Evolutionary conservation across 108 stramenopile species (phyloP), one percentile per base, ranked within the genome.

Genomic region (Mediolabrus comicus): DNA sequence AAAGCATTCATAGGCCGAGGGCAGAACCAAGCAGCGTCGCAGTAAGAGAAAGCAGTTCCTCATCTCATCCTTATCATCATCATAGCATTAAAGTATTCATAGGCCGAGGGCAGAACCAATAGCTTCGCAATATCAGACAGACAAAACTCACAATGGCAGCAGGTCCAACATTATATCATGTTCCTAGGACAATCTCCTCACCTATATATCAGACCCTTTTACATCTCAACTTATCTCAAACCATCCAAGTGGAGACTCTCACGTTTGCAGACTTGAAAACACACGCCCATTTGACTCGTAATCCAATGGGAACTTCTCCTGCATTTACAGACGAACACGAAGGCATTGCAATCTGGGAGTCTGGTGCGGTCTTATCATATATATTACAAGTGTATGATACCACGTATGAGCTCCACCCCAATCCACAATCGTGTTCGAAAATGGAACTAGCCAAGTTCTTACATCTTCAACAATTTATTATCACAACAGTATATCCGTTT

Each of bases 261-360:
- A 25, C 62, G 0, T 71, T 71, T 28, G 14, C 46, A n/a, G 61
- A 71, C 8, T 32, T 71, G 6, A 71, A 71, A 52, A 24, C 61
- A 5, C 46, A 39, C 0, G 61, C 61, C 17, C 49, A 71, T 13
- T 16, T 62, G 10, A 61, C 32, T 7, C 19, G 39, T 16, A 71
- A 71, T 52, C 70, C 70, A 11, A 71, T 71, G 70, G 70, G 70
- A 14, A 62, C 70, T 9, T 63, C 46, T 10, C 70, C 70, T 1
- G 31, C 70, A 17, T 71, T 71, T 5, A 63, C 43, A 0, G 61
- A 71, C 43, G 54, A 36, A 1, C 13, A 69, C 9, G 16, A 63
- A 14, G 49, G 32, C 8, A 71, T 71, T 16, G 51, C 28, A 3
- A 71, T 71, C 1, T 71, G 60, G 60, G 70, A 71, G 30, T 63